Evolutionary conservation across 2,329 filamentous ascomycete species (phyloP).

Genomic region (Claviceps purpurea): DNA sequence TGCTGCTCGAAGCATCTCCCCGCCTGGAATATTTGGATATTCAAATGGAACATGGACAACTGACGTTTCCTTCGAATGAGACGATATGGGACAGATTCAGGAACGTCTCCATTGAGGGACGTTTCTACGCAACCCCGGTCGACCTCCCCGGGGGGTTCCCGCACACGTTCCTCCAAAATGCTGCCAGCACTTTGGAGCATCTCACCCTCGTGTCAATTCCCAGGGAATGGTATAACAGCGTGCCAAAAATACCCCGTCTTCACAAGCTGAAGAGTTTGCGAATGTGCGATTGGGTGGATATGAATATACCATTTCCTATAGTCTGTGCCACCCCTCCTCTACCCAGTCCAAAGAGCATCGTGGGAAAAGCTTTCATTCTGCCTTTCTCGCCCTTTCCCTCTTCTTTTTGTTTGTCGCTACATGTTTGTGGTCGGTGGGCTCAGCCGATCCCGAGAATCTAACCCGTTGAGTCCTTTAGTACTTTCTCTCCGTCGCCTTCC

Average conservation of each 20-base stretch:
- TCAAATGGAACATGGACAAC: too few species aligned
- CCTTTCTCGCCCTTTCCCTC: too few species aligned
- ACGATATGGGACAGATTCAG: conserved; percentile 6
- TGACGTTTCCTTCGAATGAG: conserved; percentile 3
- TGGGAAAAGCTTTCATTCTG: too few species aligned
- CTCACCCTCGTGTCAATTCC: conserved; percentile 12
- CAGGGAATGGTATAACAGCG: conserved; percentile 8
- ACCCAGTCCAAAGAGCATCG: too few species aligned
- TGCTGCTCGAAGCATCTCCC: too few species aligned
- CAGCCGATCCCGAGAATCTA: too few species aligned
- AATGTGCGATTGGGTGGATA: conserved; percentile 9
- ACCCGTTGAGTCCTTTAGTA: conserved; percentile 10
- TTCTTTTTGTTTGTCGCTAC: too few species aligned
- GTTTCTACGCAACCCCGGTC: background rate
- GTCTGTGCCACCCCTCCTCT: background rate
- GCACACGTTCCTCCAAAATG: conserved; percentile 7
- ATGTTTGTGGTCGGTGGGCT: too few species aligned
- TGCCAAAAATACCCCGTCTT: conserved; percentile 9
- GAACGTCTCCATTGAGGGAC: conserved; percentile 5
- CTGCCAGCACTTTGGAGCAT: conserved; percentile 9
- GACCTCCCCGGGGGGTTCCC: conserved; percentile 2
- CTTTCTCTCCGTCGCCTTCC: conserved; percentile 7
- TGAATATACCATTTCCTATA: conserved; percentile 2
- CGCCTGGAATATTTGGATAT: too few species aligned
- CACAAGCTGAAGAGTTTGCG: conserved; percentile 17